Evolutionary conservation across 2,329 filamentous ascomycete genomes (phyloP), one percentile per base, ranked within the genome.

Genomic region (Trichoderma endophyticum): DNA sequence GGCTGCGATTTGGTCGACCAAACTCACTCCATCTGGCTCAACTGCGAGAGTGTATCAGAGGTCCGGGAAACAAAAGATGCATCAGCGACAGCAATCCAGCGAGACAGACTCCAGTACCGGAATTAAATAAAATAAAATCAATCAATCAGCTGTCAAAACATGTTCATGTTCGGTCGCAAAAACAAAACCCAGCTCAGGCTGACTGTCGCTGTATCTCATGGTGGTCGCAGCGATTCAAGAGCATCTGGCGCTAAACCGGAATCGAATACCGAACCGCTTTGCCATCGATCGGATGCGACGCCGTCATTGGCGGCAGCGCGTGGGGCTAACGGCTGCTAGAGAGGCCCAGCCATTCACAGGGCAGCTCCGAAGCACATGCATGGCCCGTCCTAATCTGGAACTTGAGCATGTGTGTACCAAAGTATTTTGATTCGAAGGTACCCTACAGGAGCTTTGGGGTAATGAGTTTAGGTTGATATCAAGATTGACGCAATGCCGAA

Each of bases 351-450:
- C 71, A 72, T 34, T 72, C 71, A 72, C 51, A 70, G 59, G 30
- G 12, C 39, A 56, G 71, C 24, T 11, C 60, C 43, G 39, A 63
- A 61, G 71, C 71, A 72, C 71, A 72, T 72, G 71, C 48, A 59
- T 65, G 51, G 26, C 34, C 28, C 28, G 30, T 62, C 60, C 54
- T 21, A n/a, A 65, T 51, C 21, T 7, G 69, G 48, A 36, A 71
- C 18, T 57, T 48, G 51, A 14, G 48, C 56, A 51, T 69, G 56
- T 69, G 56, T 69, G 56, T 69, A 36, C 34, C 34, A 36, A 36
- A 15, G 34, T 15, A 43, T 39, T 26, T 60, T 60, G 57, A 6
- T 4, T 43, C 15, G 7, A 21, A 32, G 57, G 30, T 30, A 34
- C 18, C 18, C 48, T 54, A 54, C 48, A 54, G 11, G 11, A 3